Percentiles rank a stretch among this genome's conserved stretches.
Conservation (phyloP, 352 stramenopile species). For the Globisporangium paroecandrum region DNA sequence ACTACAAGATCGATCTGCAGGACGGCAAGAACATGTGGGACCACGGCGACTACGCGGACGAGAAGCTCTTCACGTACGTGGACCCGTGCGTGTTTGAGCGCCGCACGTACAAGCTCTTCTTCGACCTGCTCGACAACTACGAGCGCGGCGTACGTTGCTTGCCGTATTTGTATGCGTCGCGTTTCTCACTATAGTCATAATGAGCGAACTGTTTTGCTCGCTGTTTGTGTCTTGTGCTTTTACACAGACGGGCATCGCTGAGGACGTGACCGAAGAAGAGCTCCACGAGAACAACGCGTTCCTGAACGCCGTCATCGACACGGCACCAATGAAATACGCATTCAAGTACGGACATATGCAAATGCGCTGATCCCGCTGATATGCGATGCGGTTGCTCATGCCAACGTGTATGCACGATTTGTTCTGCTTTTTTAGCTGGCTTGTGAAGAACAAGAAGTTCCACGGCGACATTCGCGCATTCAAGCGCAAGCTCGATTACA, state of each 20-base stretch:
- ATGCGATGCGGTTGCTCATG: background rate
- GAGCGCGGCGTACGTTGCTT: conserved; percentile 54
- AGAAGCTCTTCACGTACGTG: conserved; percentile 91
- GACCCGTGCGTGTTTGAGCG: conserved; percentile 84
- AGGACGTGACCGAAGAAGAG: conserved; percentile 87
- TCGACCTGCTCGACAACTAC: conserved; percentile 89
- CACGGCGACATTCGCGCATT: conserved; percentile 66
- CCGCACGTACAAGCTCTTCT: conserved; percentile 90
- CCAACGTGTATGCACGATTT: background rate
- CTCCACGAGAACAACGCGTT: conserved; percentile 89
- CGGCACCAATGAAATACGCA: conserved; percentile 92
- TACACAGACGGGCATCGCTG: conserved; percentile 71
- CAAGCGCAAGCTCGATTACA: conserved; percentile 90
- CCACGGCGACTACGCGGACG: conserved; percentile 81
- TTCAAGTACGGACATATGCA: conserved; percentile 58
- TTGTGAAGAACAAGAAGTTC: conserved; percentile 86
- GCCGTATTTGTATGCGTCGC: background rate
- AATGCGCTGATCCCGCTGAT: background rate
- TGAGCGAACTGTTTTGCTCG: background rate
- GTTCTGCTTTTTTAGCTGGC: conserved; percentile 35
- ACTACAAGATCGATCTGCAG: conserved; percentile 95
- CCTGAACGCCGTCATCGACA: conserved; percentile 91
- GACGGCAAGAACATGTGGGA: conserved; percentile 88
- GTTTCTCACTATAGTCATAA: background rate
- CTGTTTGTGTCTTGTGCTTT: background rate